Percentiles rank a stretch among this genome's conserved stretches.
phyloP scores from a whole-genome alignment of 495 filamentous ascomycete genomes.

The Podospora bellae-mahoneyi region DNA sequence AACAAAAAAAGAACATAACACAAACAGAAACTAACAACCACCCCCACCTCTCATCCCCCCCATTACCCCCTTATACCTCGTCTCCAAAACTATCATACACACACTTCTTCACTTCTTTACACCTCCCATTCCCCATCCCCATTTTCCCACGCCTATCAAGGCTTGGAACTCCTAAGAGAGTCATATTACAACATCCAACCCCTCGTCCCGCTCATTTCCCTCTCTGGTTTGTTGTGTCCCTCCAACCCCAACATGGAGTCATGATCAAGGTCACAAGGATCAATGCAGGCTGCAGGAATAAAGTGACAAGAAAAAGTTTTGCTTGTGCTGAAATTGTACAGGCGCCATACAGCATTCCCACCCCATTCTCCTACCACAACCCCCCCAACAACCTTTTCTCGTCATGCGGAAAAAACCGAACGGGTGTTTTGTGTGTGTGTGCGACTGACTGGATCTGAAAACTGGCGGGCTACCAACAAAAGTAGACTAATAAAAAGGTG shows the following conservation, averaged over 20 bases:
- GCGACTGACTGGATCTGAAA: background rate
- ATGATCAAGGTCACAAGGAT: background rate
- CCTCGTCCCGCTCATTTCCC: background rate
- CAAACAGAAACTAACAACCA: background rate
- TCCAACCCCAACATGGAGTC: background rate
- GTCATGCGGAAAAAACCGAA: background rate
- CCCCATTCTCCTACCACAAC: background rate
- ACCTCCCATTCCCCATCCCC: background rate
- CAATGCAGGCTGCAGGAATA: background rate
- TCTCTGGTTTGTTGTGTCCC: background rate
- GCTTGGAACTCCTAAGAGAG: background rate
- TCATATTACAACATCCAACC: background rate
- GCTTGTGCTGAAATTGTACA: slow-evolving; percentile 10
- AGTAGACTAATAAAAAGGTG: background rate
- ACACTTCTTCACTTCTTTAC: background rate
- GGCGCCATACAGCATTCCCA: background rate
- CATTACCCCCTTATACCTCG: background rate
- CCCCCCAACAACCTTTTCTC: background rate
- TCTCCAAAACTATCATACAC: background rate
- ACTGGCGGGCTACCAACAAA: background rate
- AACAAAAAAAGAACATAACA: background rate
- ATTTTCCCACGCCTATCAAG: background rate
- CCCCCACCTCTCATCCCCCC: background rate
- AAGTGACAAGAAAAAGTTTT: background rate
- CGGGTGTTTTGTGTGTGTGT: background rate